Conservation (phyloP, 805 yeast genomes). For the Jamesozyma piceae region DNA sequence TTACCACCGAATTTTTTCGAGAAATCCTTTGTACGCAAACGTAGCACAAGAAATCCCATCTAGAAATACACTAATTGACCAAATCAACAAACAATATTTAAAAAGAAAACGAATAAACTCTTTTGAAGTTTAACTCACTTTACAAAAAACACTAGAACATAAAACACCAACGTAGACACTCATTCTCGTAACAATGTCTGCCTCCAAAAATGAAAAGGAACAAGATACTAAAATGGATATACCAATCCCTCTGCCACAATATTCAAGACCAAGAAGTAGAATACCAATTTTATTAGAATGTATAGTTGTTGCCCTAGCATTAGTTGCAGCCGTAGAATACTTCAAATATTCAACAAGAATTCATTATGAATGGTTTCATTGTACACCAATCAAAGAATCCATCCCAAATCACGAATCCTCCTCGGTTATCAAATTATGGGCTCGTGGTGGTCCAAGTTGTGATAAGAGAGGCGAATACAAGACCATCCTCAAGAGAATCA, state of each 20-base stretch:
- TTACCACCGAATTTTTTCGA: too few relatives aligned
- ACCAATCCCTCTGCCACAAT: not conserved
- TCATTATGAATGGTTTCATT: conserved; percentile 39
- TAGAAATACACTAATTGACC: too few relatives aligned
- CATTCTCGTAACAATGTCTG: not conserved
- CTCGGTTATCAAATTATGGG: conserved; percentile 27
- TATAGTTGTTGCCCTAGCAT: conserved; percentile 20
- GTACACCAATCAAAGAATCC: conserved; percentile 29
- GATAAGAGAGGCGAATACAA: conserved; percentile 37
- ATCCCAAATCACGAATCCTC: conserved; percentile 12
- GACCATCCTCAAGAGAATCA: conserved; percentile 32
- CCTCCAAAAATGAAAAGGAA: not conserved
- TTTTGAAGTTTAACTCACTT: too few relatives aligned
- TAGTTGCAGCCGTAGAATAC: conserved; percentile 36
- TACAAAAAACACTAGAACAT: too few relatives aligned
- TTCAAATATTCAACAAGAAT: conserved; percentile 34
- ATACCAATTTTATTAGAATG: conserved; percentile 23
- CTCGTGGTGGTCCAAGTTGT: conserved; percentile 37
- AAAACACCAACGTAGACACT: too few relatives aligned
- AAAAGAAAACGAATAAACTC: too few relatives aligned
- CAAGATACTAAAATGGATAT: not conserved
- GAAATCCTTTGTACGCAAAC: too few relatives aligned
- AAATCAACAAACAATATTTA: too few relatives aligned
- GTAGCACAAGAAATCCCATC: too few relatives aligned
- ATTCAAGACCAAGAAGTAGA: conserved; percentile 1